A percentile compares a stretch with the other conserved stretches of the same genome.
These are phyloP conservation scores for Drechslerella coelobrocha DNA, from an alignment of 2,329 filamentous ascomycete species.

Conservation along the genomic window DNA sequence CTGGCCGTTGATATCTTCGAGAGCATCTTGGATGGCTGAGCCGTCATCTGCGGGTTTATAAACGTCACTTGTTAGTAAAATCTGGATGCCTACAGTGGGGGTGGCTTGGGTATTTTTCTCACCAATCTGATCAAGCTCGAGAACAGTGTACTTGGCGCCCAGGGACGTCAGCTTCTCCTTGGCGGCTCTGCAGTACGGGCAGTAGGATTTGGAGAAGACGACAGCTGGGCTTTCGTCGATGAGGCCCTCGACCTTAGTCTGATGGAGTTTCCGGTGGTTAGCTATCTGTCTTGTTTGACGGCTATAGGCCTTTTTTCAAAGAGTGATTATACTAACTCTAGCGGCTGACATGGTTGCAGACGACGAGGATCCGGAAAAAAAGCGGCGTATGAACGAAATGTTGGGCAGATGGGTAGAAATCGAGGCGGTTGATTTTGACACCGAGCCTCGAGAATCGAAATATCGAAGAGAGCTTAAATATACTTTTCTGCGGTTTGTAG, in stretches of 20 bases:
- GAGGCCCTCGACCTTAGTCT: slow-evolving; percentile 33
- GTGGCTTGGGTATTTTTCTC: slow-evolving; percentile 58
- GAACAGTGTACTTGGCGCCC: slow-evolving; percentile 73
- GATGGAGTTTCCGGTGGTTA: not conserved
- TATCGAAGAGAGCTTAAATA: not conserved
- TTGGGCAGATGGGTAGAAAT: slow-evolving; percentile 13
- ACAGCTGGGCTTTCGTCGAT: slow-evolving; percentile 60
- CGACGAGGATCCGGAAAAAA: slow-evolving; percentile 32
- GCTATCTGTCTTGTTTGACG: not conserved
- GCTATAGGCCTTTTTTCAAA: not conserved
- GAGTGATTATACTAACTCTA: slow-evolving; percentile 18
- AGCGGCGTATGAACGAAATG: slow-evolving; percentile 47
- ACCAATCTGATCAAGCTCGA: slow-evolving; percentile 88
- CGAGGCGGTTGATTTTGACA: not conserved
- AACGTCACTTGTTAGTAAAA: not conserved
- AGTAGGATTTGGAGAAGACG: slow-evolving; percentile 97
- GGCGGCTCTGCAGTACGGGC: slow-evolving; percentile 84
- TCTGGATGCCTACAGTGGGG: not conserved
- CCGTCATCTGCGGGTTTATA: slow-evolving; percentile 72
- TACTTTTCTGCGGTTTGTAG: too few relatives aligned
- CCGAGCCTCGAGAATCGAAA: not conserved
- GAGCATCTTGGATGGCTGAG: slow-evolving; percentile 78
- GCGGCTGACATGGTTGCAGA: slow-evolving; percentile 31
- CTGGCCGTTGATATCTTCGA: slow-evolving; percentile 80
- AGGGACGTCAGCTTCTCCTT: slow-evolving; percentile 75